phyloP scores from a whole-genome alignment of 164 flowering plant genomes.

The Cinnamomum micranthum region DNA sequence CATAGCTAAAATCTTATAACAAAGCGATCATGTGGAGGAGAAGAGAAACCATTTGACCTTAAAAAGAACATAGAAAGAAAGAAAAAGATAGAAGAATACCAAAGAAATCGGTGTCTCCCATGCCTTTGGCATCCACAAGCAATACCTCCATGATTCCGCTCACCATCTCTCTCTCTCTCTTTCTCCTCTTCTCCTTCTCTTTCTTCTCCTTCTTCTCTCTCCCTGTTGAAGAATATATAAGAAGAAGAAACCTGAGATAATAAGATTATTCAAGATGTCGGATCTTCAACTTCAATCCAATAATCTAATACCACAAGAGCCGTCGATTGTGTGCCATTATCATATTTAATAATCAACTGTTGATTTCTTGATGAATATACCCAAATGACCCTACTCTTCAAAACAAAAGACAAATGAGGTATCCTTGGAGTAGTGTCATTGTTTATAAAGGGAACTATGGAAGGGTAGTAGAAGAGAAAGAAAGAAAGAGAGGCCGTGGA shows the following conservation, averaged over 20 bases:
- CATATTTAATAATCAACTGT: too few relatives aligned
- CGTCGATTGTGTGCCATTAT: too few relatives aligned
- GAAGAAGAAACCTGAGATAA: neutral
- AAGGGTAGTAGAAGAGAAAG: too few relatives aligned
- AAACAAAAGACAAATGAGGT: too few relatives aligned
- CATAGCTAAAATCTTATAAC: neutral
- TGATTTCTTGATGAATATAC: too few relatives aligned
- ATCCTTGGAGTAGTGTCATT: too few relatives aligned
- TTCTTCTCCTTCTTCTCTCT: neutral
- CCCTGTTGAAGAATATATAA: neutral
- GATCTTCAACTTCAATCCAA: too few relatives aligned
- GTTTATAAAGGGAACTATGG: too few relatives aligned
- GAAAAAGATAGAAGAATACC: neutral
- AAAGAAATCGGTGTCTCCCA: conserved; percentile 6
- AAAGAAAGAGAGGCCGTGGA: too few relatives aligned
- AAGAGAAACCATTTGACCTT: neutral
- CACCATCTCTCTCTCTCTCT: conserved; percentile 7
- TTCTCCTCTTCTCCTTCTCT: neutral
- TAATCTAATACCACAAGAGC: too few relatives aligned
- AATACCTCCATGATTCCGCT: conserved; percentile 19
- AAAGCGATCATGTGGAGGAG: neutral
- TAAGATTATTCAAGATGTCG: neutral
- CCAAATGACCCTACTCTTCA: too few relatives aligned
- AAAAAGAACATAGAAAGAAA: neutral
- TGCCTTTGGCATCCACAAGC: conserved; percentile 19